Base-by-base conservation (phyloP, 2,329 filamentous ascomycete genomes). In the Ophiocordyceps sinensis region DNA sequence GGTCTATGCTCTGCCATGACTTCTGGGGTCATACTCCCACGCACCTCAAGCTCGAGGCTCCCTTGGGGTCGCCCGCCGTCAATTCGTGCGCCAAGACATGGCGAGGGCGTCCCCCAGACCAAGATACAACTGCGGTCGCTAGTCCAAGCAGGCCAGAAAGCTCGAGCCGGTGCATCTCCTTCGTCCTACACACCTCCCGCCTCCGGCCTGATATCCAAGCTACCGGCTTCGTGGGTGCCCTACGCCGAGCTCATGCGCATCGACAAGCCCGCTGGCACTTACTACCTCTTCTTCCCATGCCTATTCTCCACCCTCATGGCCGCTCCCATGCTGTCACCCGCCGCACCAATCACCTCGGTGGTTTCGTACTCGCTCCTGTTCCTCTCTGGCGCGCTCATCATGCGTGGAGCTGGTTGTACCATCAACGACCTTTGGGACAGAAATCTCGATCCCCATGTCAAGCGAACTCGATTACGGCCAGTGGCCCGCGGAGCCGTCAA, bases 371-470 rank as follows among this genome's bases (percentile, higher is more conserved):
- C 73, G 1, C 54, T 73, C 2, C 71, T 91, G 38, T 91, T 93
- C 63, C 74, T 82, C 52, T 68, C 76, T 2, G 86, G 85, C 39
- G 82, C 85, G 4, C 58, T 93, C 36, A 73, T 94, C 49, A 91
- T 94, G 83, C 82, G 87, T 45, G 83, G 87, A 38, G 85, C 85
- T 17, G 85, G 85, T 40, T 94, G 87, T 60, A 82, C 82, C 15
- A 86, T 93, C 63, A 94, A 94, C 57, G 87, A 94, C 57, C 75
- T 93, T 39, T 88, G 85, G 82, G 87, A 94, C 60, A 77, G 85
- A 41, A 83, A 91, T 51, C 77, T 94, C 14, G 87, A 94, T 59
- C 80, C 82, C 7, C 75, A 86, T 47, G 86, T 94, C 13, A 63
- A 73, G 2, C 75, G 87, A 38, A 93, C 85, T 6, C 75, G 80